phyloP scores from a whole-genome alignment of 805 yeast genomes.

The Lachancea sp. region DNA sequence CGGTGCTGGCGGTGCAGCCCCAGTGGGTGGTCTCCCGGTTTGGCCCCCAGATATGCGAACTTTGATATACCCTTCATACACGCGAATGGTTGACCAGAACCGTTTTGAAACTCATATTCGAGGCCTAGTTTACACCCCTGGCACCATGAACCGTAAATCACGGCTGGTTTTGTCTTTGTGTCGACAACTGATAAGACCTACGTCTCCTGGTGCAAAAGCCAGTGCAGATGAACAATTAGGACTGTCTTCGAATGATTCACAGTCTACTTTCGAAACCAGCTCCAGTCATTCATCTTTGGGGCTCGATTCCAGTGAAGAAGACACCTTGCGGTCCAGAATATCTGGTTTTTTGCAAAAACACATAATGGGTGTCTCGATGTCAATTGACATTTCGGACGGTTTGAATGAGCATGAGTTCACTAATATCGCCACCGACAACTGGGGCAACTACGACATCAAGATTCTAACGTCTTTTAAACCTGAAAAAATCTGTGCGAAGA shows the following conservation, averaged over 20 bases:
- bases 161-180: conserved; percentile 61
- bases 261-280: conserved; percentile 21
- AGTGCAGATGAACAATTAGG: conserved; percentile 34
- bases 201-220: conserved; percentile 25
- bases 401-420: conserved; percentile 28
- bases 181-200: conserved; percentile 38
- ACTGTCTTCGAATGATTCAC: conserved; percentile 8
- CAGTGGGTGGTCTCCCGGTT: conserved; percentile 3
- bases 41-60: conserved; percentile 55
- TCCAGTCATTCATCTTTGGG: conserved; percentile 13
- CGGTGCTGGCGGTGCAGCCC: neutral
- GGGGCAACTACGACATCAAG: conserved; percentile 58
- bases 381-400: conserved; percentile 46
- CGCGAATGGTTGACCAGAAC: conserved; percentile 32
- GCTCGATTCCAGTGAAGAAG: conserved; percentile 16
- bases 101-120: conserved; percentile 54
- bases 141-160: conserved; percentile 64
- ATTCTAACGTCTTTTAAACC: conserved; percentile 58
- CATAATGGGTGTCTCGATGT: conserved; percentile 49
- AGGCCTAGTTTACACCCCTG: conserved; percentile 68
- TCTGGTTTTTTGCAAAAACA: conserved; percentile 64
- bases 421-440: conserved; percentile 47
- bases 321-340: conserved; percentile 54
- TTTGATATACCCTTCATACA: conserved; percentile 53
- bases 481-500: conserved; percentile 13